Evolutionary conservation across 192 early-diverging fungal genomes (phyloP), one percentile per base, ranked within the genome.

Genomic region (Rhizophagus clarus): DNA sequence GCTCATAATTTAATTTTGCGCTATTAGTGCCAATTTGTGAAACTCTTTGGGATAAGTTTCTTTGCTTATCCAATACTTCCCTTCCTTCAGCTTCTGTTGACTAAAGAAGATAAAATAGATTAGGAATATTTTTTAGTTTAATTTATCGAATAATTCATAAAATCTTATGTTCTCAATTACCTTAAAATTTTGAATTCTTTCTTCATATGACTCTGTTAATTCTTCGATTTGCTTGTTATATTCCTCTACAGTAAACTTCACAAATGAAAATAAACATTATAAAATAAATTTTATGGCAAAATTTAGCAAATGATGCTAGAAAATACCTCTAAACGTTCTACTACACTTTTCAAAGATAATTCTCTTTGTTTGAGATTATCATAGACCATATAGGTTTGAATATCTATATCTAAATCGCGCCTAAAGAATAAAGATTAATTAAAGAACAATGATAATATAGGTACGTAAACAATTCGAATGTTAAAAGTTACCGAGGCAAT

Each of bases 1-100:
- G 24, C 45, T 85, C 85, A 72, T 88, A 88, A 47, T 81, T 82
- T 5, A 88, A 56, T 61, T 88, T 88, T 9, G 85, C 82, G 29
- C 80, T 81, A 29, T 81, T 63, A 3, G 76, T 79, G 45, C 84
- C 81, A 24, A 86, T 64, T 6, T 81, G 34, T 15, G 82, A 83
- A 37, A 88, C 28, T 37, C 40, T 15, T 47, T 63, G 40, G 17
- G 80, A 80, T 6, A 80, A 74, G 3, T 32, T 37, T 14, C 78
- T 29, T 64, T 87, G 84, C 28, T 82, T 80, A 4, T 79, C 75
- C 20, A 84, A 62, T 3, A 83, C 72, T 2, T 24, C 42, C 37
- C 47, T 47, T 3, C 77, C 75, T n/a, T 69, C 61, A 9, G 42
- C 40, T 61, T 76, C 74, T 24, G 74, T 66, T 2, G 42, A 61